Evolutionary conservation across 192 early-diverging fungal species (phyloP).

Genomic region (Backusella luteola): DNA sequence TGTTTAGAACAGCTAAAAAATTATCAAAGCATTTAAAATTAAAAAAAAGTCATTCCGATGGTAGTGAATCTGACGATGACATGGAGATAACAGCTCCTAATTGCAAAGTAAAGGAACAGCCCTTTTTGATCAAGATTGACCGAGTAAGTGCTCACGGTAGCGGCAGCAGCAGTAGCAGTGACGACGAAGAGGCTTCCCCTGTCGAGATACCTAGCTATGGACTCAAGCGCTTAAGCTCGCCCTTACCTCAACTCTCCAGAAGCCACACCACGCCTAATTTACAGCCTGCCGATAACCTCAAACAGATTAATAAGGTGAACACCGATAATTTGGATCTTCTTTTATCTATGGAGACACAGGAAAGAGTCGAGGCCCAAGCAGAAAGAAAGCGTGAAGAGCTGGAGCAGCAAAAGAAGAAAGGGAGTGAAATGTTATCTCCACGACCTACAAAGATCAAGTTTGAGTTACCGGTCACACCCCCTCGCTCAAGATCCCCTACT

Average conservation of each 20-base stretch:
- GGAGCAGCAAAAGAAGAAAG: slow-evolving; percentile 22
- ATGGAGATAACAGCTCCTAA: neutral
- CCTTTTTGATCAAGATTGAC: neutral
- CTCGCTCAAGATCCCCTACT: slow-evolving; percentile 23
- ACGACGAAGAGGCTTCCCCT: neutral
- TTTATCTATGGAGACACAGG: slow-evolving; percentile 30
- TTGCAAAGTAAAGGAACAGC: neutral
- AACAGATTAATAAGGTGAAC: neutral
- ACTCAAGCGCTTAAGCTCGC: neutral
- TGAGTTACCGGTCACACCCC: slow-evolving; percentile 30
- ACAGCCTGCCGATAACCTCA: neutral
- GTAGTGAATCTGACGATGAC: neutral
- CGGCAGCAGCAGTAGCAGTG: neutral
- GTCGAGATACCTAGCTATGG: neutral
- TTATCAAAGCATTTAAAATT: slow-evolving; percentile 3
- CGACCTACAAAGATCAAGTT: slow-evolving; percentile 31
- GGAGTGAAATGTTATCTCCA: neutral
- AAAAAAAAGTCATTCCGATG: neutral
- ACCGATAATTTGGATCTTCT: slow-evolving; percentile 21
- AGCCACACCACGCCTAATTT: neutral
- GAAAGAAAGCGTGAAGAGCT: slow-evolving; percentile 15
- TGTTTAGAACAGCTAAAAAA: slow-evolving; percentile 12
- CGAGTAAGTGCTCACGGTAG: neutral
- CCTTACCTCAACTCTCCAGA: neutral
- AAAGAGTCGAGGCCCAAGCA: slow-evolving; percentile 18